Evolutionary conservation across 371 early-diverging fungal genomes (phyloP), one percentile per base, ranked within the genome.

Genomic region (Mucor circinelloides): DNA sequence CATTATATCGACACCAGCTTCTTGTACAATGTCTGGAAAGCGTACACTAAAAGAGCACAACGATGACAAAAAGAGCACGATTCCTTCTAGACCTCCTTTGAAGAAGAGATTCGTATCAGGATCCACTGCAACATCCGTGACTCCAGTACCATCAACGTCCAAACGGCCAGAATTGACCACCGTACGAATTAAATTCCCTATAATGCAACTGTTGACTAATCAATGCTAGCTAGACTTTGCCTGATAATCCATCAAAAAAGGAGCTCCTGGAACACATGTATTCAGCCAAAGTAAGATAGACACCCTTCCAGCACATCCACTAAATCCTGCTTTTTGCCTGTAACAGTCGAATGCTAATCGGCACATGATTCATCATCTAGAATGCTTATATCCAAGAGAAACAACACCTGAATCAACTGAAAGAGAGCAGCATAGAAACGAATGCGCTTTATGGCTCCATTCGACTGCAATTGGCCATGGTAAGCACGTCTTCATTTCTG

Each of bases 401-500:
- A 6, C 46, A 60, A n/a, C 31, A 44, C 19, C 19, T 60, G 46
- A 15, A 0, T 12, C 30, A 46, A n/a, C 17, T 60, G 7, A 17
- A 60, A 40, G 44, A 60, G 0, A 28, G 28, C 4, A 13, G 2
- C 6, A 9, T n/a, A 4, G n/a, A 40, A 60, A 31, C 19, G 0
- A 27, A 60, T 46, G 23, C 46, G 12, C 9, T 40, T 0, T 27
- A 27, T 40, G 19, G 40, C 13, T 5, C 6, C 2, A 30, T 60
- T 60, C 44, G 44, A 12, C 46, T 60, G 31, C 60, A 46, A 31
- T 60, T 60, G 15, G 28, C n/a, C 15, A 46, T 60, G 60, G 60
- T 60, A 60, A 60, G 52, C 6, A 25, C 15, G 28, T 27, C 27
- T 59, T 60, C n/a, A 44, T 19, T 44, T 60, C 8, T 48, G 52